Base-by-base conservation (phyloP, 208 protist genomes). In the Plasmodiophora brassicae region DNA sequence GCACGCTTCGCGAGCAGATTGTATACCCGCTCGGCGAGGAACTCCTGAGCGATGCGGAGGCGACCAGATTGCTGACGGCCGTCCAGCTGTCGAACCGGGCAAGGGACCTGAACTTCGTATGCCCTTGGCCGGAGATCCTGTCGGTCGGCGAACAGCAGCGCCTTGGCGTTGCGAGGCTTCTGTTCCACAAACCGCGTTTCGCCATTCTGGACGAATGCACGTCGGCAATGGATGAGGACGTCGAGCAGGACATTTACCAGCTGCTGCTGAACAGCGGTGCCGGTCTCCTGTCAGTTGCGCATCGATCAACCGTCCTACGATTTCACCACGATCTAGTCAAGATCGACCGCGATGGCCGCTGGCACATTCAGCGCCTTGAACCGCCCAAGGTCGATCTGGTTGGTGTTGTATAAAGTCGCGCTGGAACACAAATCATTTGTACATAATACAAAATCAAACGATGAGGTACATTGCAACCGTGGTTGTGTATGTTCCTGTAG, bases 1-100 rank as follows among this genome's bases (percentile, higher is more conserved):
- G 89, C 10, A 90, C 86, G 0, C 90, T 91, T 44, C 44, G 54
- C 41, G 90, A 89, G 84, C 46, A 89, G 46, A 32, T 91, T 8
- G 39, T 41, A 45, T 91, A 91, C 44, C 90, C 90, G 28, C 44
- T 25, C 22, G 72, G 71, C 0, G 45, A 45, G 0, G 1, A 5
- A 20, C 32, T 72, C 36, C 36, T 85, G 39, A 14, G n/a, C n/a
- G 25, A 20, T 0, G 25, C 1, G 22, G 0, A 43, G 0, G 0
- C 35, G 41, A 0, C 43, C 8, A 46, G n/a, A 25, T 25, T 39
- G 25, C 71, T 43, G 25, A 14, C 8, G 28, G 71, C 71, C 28
- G 35, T 43, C n/a, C 22, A 41, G 28, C 50, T 57, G 50, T 28
- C 14, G 20, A 57, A 25, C 25, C 25, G 25, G 14, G 10, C 14